phyloP scores from a whole-genome alignment of 257 asterid genomes.

The Gentiana dahurica region DNA sequence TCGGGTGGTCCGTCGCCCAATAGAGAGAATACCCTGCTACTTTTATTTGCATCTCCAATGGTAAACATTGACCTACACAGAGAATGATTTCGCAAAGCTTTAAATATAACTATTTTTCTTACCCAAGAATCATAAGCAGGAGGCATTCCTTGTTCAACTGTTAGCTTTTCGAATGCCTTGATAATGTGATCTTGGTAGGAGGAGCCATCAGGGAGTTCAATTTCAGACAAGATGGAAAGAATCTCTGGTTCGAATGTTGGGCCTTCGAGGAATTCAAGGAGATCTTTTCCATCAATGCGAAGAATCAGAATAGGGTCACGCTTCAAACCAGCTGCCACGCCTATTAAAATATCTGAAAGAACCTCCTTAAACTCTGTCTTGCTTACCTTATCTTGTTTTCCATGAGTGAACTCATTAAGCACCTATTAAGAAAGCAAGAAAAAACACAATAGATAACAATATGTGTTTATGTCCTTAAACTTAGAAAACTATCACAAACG shows the following conservation, averaged over 20 bases:
- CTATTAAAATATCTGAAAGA: conserved; percentile 68
- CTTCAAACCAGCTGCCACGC: conserved; percentile 95
- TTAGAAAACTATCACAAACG: no score
- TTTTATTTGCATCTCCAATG: no score
- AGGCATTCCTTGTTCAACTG: conserved; percentile 91
- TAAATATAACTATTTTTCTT: not conserved
- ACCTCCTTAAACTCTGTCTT: conserved; percentile 71
- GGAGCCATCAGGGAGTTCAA: conserved; percentile 38
- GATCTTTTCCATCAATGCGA: conserved; percentile 87
- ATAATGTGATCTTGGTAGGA: conserved; percentile 46
- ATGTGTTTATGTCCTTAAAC: not conserved
- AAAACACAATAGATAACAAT: no score
- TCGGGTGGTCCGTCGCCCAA: not conserved
- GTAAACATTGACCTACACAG: no score
- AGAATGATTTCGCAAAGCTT: no score
- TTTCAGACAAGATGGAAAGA: conserved; percentile 43
- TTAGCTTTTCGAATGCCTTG: conserved; percentile 68
- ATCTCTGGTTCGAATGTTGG: conserved; percentile 56
- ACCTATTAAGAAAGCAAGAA: conserved; percentile 37
- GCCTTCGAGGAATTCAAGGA: conserved; percentile 47
- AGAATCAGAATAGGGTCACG: conserved; percentile 88
- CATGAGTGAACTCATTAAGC: conserved; percentile 77
- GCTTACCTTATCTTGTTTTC: conserved; percentile 55
- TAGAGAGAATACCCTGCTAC: no score
- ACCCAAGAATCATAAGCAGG: conserved; percentile 95